Conservation (phyloP, 305 asterid genomes). For the Fraxinus latifolia region DNA sequence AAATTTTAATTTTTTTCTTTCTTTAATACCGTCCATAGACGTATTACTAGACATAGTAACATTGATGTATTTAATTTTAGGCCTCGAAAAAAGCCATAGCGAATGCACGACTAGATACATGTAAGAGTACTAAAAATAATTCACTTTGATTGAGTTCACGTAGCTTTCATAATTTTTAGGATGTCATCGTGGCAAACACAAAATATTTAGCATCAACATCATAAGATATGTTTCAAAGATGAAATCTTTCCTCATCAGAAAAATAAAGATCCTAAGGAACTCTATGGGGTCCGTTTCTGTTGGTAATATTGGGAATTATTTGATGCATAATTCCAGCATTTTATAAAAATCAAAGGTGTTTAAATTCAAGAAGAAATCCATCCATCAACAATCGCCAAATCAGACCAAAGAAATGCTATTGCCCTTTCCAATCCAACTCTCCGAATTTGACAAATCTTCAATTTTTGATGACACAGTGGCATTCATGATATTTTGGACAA, state of each 20-base stretch:
- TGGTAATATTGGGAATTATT: no score
- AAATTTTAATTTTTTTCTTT: no score
- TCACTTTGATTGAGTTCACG: not conserved
- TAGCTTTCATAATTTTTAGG: not conserved
- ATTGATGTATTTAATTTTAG: no score
- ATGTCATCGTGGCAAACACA: not conserved
- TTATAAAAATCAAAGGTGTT: not conserved
- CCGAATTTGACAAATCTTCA: constrained; percentile 24
- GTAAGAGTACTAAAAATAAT: no score
- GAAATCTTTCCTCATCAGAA: not conserved
- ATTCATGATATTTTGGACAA: constrained; percentile 26
- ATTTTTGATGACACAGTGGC: constrained; percentile 24
- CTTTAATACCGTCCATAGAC: no score
- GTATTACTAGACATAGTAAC: not conserved
- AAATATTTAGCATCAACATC: not conserved
- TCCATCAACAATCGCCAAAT: constrained; percentile 12
- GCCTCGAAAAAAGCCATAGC: not conserved
- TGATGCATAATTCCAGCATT: not conserved
- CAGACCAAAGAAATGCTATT: not conserved
- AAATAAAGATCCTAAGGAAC: not conserved
- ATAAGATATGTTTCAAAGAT: not conserved
- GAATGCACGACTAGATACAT: no score
- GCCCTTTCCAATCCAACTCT: constrained; percentile 1
- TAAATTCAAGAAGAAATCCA: not conserved
- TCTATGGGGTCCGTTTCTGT: not conserved